Percentiles rank a stretch among this genome's conserved stretches.
Evolutionary conservation across 2,329 filamentous ascomycete species (phyloP).

Genomic region (Alternaria incomplexa): DNA sequence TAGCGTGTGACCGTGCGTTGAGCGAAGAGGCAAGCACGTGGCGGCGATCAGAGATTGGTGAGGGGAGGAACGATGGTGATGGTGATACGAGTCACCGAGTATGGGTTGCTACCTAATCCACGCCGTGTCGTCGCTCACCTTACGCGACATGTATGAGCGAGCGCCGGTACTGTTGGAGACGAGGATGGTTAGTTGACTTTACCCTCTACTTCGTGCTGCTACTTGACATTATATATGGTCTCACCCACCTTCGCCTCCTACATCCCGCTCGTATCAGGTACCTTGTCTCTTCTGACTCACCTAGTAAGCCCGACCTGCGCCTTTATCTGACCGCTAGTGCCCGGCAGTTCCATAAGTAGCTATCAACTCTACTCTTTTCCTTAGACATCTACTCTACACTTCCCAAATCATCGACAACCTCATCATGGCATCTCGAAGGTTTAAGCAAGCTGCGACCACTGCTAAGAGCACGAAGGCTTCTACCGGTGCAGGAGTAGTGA

Average conservation of each 20-base stretch:
- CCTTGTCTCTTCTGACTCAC: not conserved
- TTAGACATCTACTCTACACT: not conserved
- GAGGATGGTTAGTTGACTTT: not conserved
- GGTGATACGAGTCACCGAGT: not conserved
- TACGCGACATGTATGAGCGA: not conserved
- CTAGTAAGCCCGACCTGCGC: not conserved
- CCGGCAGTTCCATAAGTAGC: not conserved
- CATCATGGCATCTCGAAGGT: not conserved
- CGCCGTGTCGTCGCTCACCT: not conserved
- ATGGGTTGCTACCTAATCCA: not conserved
- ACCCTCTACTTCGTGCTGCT: not conserved
- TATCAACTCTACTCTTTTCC: not conserved
- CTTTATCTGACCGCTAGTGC: not conserved
- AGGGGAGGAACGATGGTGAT: not conserved
- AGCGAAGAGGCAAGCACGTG: not conserved
- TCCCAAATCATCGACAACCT: not conserved
- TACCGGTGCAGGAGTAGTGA: not conserved
- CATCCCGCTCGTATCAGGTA: not conserved
- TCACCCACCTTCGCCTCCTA: not conserved
- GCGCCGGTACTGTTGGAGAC: not conserved
- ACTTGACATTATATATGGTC: not conserved
- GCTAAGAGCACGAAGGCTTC: not conserved
- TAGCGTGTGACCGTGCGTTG: not conserved
- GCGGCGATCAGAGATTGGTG: not conserved
- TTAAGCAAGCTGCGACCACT: not conserved